Percentiles rank a stretch among this genome's conserved stretches.
Conservation (phyloP, 2,329 filamentous ascomycete genomes). For the Hypoxylon sp. region DNA sequence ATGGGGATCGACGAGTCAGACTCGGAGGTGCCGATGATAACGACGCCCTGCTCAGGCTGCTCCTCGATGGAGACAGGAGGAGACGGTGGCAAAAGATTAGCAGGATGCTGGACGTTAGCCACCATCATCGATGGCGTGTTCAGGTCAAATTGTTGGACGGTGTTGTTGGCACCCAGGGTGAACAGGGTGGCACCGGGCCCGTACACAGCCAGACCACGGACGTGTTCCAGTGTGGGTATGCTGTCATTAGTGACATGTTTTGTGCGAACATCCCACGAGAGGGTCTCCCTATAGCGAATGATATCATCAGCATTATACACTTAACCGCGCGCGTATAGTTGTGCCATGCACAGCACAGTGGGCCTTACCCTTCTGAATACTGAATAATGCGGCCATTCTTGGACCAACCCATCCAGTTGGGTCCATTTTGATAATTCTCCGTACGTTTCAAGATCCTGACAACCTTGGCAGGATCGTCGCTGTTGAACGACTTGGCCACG, state of each 20-base stretch:
- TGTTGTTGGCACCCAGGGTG: slow-evolving; percentile 88
- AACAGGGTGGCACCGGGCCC: slow-evolving; percentile 93
- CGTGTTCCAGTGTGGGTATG: slow-evolving; percentile 86
- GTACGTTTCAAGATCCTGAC: slow-evolving; percentile 88
- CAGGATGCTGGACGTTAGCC: slow-evolving; percentile 87
- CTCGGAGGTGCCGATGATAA: slow-evolving; percentile 65
- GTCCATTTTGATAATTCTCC: slow-evolving; percentile 79
- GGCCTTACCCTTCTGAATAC: slow-evolving; percentile 86
- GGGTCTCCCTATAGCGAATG: slow-evolving; percentile 77
- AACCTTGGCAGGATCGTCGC: slow-evolving; percentile 84
- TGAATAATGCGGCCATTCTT: slow-evolving; percentile 98
- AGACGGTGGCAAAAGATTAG: slow-evolving; percentile 82
- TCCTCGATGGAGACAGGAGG: slow-evolving; percentile 87
- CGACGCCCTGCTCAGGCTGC: slow-evolving; percentile 68
- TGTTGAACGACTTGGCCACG: slow-evolving; percentile 82
- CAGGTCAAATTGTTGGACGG: slow-evolving; percentile 94
- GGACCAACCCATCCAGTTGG: slow-evolving; percentile 98
- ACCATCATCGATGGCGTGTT: slow-evolving; percentile 86
- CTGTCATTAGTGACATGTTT: slow-evolving; percentile 93
- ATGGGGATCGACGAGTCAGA: slow-evolving; percentile 70
- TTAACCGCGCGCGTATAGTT: slow-evolving; percentile 64
- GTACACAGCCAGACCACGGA: slow-evolving; percentile 87
- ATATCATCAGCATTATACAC: slow-evolving; percentile 53
- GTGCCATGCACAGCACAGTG: slow-evolving; percentile 36
- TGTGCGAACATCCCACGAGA: slow-evolving; percentile 97